A percentile compares a stretch with the other conserved stretches of the same genome.
These are phyloP conservation scores for Nitzschia sp. DNA, from an alignment of 108 stramenopile genomes.

Conservation along the genomic window DNA sequence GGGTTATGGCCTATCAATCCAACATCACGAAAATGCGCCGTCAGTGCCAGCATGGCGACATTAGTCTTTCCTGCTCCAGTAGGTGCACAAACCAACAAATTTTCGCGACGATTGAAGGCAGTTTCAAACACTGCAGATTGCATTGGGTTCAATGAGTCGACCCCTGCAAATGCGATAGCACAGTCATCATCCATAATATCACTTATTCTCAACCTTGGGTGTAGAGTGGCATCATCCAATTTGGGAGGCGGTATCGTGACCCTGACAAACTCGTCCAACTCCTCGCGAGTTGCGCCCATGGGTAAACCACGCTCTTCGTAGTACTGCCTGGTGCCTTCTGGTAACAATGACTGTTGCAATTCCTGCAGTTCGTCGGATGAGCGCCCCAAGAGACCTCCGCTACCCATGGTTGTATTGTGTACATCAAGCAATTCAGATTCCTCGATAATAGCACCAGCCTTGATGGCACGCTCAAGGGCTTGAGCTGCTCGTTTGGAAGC, in stretches of 20 bases:
- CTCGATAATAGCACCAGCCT: conserved; percentile 75
- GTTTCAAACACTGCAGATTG: conserved; percentile 90
- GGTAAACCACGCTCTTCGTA: conserved; percentile 61
- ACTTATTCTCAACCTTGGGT: conserved; percentile 46
- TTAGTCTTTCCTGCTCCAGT: conserved; percentile 98
- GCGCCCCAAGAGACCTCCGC: conserved; percentile 35
- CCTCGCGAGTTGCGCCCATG: conserved; percentile 65
- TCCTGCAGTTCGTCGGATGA: conserved; percentile 41
- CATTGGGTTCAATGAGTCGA: conserved; percentile 89
- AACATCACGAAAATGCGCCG: conserved; percentile 81
- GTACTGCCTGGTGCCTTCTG: conserved; percentile 65
- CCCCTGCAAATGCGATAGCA: conserved; percentile 70
- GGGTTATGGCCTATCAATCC: conserved; percentile 54
- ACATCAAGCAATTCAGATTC: conserved; percentile 41
- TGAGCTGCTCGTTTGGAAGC: conserved; percentile 62
- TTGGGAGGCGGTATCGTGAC: conserved; percentile 81
- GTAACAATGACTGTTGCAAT: conserved; percentile 57
- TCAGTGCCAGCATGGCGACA: conserved; percentile 91
- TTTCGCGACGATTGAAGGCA: conserved; percentile 88
- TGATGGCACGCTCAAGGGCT: conserved; percentile 60
- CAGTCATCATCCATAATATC: conserved; percentile 61
- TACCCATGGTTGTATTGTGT: conserved; percentile 21
- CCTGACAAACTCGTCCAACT: conserved; percentile 65
- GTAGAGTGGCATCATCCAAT: conserved; percentile 52
- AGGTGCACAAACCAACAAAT: conserved; percentile 96